Conservation (phyloP, 345 rosid genomes). For the Rhodamnia rubescens region DNA sequence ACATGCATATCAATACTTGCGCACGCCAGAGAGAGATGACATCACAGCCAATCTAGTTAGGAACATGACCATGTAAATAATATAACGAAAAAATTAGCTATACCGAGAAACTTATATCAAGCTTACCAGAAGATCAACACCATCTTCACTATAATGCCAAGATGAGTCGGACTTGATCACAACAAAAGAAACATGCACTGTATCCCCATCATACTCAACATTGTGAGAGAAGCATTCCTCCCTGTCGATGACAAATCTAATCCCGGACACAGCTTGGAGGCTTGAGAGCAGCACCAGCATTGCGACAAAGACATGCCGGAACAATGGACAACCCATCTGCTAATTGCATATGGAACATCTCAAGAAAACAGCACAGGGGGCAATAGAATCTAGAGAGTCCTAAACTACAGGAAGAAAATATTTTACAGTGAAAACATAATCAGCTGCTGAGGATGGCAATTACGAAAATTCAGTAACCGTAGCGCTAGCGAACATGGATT, state of each 20-base stretch:
- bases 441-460: neutral
- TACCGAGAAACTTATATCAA: neutral
- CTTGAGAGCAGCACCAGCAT: slow-evolving; percentile 21
- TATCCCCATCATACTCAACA: slow-evolving; percentile 53
- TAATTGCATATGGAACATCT: neutral
- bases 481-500: neutral
- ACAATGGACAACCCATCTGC: neutral
- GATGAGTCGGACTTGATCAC: slow-evolving; percentile 42
- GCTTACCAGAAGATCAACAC: slow-evolving; percentile 60
- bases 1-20: neutral
- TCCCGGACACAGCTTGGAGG: slow-evolving; percentile 23
- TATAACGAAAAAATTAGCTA: neutral
- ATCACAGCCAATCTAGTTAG: neutral
- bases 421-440: neutral
- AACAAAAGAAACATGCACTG: slow-evolving; percentile 51
- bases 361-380: neutral
- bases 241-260: slow-evolving; percentile 50
- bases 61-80: neutral
- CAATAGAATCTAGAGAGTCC: neutral
- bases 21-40: neutral
- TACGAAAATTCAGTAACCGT: neutral
- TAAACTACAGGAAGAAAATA: neutral
- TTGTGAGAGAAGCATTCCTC: slow-evolving; percentile 63
- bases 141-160: slow-evolving; percentile 45
- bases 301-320: slow-evolving; percentile 2